Conservation (phyloP, 768 basidiomycete species). For the Boletus sensibilis region DNA sequence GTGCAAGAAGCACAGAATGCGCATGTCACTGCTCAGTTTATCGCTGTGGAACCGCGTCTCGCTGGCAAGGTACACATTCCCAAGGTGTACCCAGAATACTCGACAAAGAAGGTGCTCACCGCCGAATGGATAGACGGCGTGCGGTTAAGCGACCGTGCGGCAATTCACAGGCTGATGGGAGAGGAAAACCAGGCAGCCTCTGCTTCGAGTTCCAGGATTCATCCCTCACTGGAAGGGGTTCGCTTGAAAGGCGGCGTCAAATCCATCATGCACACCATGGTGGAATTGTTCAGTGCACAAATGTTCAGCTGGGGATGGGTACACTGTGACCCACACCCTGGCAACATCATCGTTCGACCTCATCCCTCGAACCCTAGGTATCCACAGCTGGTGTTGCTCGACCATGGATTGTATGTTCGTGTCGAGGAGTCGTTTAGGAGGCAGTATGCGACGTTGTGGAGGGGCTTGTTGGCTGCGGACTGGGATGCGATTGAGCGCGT, state of each 20-base stretch:
- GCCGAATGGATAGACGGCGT: slow-evolving; percentile 85
- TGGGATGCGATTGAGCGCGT: slow-evolving; percentile 50
- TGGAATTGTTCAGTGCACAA: slow-evolving; percentile 83
- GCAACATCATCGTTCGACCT: slow-evolving; percentile 74
- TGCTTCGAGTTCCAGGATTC: not conserved
- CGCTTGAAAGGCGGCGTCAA: slow-evolving; percentile 57
- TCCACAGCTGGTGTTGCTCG: slow-evolving; percentile 78
- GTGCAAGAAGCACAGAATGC: slow-evolving; percentile 78
- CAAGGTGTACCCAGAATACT: slow-evolving; percentile 64
- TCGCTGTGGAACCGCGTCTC: slow-evolving; percentile 70
- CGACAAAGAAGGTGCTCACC: slow-evolving; percentile 76
- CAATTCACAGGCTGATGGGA: slow-evolving; percentile 59
- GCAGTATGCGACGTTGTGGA: slow-evolving; percentile 81
- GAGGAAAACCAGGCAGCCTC: slow-evolving; percentile 29
- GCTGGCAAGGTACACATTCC: slow-evolving; percentile 76
- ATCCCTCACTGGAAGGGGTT: slow-evolving; percentile 18
- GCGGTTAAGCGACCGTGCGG: slow-evolving; percentile 63
- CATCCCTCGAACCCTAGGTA: slow-evolving; percentile 22
- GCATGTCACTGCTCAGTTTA: slow-evolving; percentile 59
- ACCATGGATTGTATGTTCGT: slow-evolving; percentile 87
- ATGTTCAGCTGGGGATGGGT: slow-evolving; percentile 94
- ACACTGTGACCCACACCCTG: slow-evolving; percentile 75
- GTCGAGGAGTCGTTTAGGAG: slow-evolving; percentile 64
- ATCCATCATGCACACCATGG: slow-evolving; percentile 80
- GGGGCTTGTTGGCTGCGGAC: slow-evolving; percentile 56